Evolutionary conservation across 495 filamentous ascomycete genomes (phyloP), one percentile per base, ranked within the genome.

Genomic region (Xylaria sp.): DNA sequence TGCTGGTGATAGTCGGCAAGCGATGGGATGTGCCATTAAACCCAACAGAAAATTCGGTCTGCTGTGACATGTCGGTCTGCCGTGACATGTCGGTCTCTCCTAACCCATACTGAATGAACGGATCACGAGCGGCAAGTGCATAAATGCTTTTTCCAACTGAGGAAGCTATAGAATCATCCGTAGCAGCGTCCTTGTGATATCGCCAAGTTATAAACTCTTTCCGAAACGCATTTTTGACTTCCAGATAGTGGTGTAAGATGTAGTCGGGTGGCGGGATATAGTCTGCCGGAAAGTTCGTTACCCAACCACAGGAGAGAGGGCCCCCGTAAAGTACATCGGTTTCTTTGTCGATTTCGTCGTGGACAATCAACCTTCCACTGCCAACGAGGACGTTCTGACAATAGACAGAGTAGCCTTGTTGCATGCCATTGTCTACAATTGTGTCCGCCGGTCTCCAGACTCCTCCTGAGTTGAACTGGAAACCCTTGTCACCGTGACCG

Each of bases 271-370:
- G 41, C 21, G 0, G 0, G 6, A 48, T 11, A 48, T 26, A 64
- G 17, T 33, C 14, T 5, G 2, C 14, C 3, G 61, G 61, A 3
- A 44, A 46, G 41, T 64, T 44, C 7, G 61, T 64, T 31, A 31
- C 37, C 61, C 61, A 64, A 6, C 41, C 40, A 12, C 0, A 19
- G 5, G 37, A 7, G 24, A 64, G 1, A n/a, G 24, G 14, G 26
- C 61, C 61, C n/a, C 61, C 61, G 14, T 12, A 1, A 6, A 64
- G 61, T 3, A 33, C 8, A 14, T 46, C 41, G 5, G 5, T 31
- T 29, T 64, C 61, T 11, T 29, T 43, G 15, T 64, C 61, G 61
- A 64, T 46, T 41, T 41, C 61, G n/a, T 64, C 61, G 14, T 14
- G 48, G 21, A 64, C 24, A 0, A 44, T 26, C 24, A 64, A 33